These are phyloP conservation scores for Cymbopogon flexuosus DNA, from an alignment of 202 grass and related monocot genomes.

Conservation along the genomic window DNA sequence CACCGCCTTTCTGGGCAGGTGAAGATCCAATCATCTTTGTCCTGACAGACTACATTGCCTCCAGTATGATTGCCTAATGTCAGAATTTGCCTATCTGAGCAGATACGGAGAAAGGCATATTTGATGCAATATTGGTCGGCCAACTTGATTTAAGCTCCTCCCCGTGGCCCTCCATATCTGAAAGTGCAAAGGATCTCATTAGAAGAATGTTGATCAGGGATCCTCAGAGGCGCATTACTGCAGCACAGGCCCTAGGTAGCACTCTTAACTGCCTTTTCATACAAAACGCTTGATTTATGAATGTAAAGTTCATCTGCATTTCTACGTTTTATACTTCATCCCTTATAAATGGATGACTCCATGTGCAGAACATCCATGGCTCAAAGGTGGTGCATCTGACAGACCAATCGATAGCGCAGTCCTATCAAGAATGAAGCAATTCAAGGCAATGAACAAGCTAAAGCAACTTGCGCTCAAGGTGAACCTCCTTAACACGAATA, in stretches of 20 bases:
- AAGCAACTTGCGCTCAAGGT: conserved; percentile 84
- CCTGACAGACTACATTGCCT: background rate
- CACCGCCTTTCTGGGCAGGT: conserved; percentile 77
- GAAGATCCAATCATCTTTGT: background rate
- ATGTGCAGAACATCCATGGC: conserved; percentile 71
- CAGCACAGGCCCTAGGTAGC: conserved; percentile 60
- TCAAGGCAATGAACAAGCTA: conserved; percentile 90
- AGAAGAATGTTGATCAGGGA: conserved; percentile 59
- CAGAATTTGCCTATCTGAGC: conserved; percentile 20
- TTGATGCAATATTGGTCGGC: conserved; percentile 50
- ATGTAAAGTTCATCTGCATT: conserved; percentile 9
- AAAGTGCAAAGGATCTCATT: conserved; percentile 73
- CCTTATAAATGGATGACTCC: conserved; percentile 14
- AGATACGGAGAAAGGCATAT: conserved; percentile 80
- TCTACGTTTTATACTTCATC: background rate
- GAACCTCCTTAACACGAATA: background rate
- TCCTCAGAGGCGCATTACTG: conserved; percentile 56
- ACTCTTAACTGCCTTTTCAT: background rate
- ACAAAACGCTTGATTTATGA: background rate
- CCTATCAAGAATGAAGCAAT: conserved; percentile 84
- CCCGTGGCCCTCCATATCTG: conserved; percentile 77
- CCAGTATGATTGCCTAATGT: background rate
- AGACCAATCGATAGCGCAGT: conserved; percentile 79
- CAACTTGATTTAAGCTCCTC: conserved; percentile 38
- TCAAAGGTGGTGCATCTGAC: conserved; percentile 66